phyloP scores from a whole-genome alignment of 116 monocot genomes.

The Thalassia testudinum region DNA sequence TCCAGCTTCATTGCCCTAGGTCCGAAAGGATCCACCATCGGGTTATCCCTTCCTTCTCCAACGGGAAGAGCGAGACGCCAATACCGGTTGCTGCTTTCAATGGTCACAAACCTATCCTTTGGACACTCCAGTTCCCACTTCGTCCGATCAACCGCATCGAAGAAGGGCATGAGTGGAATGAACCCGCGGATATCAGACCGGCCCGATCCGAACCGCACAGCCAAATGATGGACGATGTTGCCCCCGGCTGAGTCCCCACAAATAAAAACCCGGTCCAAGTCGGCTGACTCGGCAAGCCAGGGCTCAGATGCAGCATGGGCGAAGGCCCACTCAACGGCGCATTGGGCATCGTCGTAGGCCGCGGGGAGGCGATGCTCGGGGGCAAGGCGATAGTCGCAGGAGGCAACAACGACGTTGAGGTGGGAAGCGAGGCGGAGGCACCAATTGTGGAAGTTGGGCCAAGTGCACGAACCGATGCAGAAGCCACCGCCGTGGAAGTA shows the following conservation, averaged over 20 bases:
- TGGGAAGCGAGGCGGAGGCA: constrained; percentile 39
- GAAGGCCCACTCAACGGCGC: constrained; percentile 32
- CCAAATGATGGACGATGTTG: constrained; percentile 48
- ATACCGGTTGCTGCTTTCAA: constrained; percentile 31
- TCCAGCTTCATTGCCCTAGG: constrained; percentile 8
- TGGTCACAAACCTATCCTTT: constrained; percentile 33
- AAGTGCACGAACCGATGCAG: constrained; percentile 52
- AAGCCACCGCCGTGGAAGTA: constrained; percentile 75
- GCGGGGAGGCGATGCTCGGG: constrained; percentile 68
- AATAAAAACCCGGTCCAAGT: constrained; percentile 30
- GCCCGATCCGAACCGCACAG: constrained; percentile 1
- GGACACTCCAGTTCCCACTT: constrained; percentile 41
- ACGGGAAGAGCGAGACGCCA: constrained; percentile 44
- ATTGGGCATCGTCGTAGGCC: constrained; percentile 27
- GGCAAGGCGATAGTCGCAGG: constrained; percentile 62
- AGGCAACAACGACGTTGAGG: constrained; percentile 30
- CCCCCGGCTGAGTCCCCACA: constrained; percentile 63
- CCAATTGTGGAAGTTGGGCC: constrained; percentile 47
- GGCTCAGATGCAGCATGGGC: constrained; percentile 11
- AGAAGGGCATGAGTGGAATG: constrained; percentile 45
- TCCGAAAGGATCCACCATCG: constrained; percentile 46
- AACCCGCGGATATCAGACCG: constrained; percentile 42
- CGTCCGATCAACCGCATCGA: constrained; percentile 27
- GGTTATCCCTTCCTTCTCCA: constrained; percentile 38
- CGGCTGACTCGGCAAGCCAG: constrained; percentile 23